Evolutionary conservation across 257 asterid genomes (phyloP).

Genomic region (Oldenlandia corymbosa): DNA sequence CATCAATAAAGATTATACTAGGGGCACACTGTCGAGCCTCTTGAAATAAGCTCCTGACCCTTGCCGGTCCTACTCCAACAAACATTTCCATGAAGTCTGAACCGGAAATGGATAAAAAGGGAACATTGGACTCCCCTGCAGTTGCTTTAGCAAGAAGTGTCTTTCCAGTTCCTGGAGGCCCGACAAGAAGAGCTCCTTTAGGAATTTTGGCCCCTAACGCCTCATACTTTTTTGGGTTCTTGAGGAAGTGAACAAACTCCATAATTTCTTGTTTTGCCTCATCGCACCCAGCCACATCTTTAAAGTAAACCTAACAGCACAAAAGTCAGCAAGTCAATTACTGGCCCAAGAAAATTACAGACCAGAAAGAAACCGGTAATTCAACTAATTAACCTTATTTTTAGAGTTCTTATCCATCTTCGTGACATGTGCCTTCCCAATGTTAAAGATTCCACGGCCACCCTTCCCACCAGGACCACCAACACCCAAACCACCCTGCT

Average conservation of each 20-base stretch:
- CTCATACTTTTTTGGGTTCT: constrained; percentile 82
- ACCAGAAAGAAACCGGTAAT: not conserved
- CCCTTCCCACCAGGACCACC: constrained; percentile 77
- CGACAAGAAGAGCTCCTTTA: constrained; percentile 85
- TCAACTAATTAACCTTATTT: constrained; percentile 49
- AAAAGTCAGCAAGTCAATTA: constrained; percentile 9
- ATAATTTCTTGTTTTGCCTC: constrained; percentile 96
- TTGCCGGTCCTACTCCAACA: constrained; percentile 89
- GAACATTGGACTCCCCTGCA: constrained; percentile 89
- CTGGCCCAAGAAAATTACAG: not conserved
- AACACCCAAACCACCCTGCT: constrained; percentile 42
- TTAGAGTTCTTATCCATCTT: constrained; percentile 79
- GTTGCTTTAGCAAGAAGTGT: constrained; percentile 95
- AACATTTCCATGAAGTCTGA: constrained; percentile 86
- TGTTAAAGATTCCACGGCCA: constrained; percentile 64
- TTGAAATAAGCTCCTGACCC: constrained; percentile 81
- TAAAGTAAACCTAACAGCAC: constrained; percentile 53
- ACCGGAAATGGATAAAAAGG: constrained; percentile 80
- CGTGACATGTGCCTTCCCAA: constrained; percentile 69
- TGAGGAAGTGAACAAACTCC: constrained; percentile 93
- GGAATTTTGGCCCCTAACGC: constrained; percentile 87
- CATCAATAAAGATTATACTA: constrained; percentile 84
- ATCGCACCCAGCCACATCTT: constrained; percentile 96
- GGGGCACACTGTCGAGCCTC: constrained; percentile 91
- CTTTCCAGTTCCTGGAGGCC: constrained; percentile 96